Percentiles rank a stretch among this genome's conserved stretches.
Conservation (phyloP, 2,329 filamentous ascomycete genomes). For the Sclerotinia borealis region DNA sequence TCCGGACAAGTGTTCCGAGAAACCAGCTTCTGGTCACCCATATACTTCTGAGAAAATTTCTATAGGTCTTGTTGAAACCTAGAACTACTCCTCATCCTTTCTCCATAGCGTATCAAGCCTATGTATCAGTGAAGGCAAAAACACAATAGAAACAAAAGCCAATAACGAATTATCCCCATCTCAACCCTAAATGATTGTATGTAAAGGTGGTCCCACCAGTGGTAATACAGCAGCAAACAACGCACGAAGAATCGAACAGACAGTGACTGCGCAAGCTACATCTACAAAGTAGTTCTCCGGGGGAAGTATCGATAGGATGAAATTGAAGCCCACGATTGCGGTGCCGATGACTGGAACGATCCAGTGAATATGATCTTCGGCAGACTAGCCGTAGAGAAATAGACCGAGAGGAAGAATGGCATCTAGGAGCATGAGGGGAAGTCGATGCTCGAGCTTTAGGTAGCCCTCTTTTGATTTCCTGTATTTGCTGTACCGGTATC, state of each 20-base stretch:
- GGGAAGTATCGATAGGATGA: constrained; percentile 35
- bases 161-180: constrained; percentile 44
- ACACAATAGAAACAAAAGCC: constrained; percentile 41
- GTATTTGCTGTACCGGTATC: constrained; percentile 1
- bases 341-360: constrained; percentile 39
- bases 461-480: constrained; percentile 3
- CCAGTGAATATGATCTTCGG: constrained; percentile 34
- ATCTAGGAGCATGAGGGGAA: constrained; percentile 38
- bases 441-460: constrained; percentile 34
- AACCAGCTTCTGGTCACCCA: no score
- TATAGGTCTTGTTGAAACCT: background rate
- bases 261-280: constrained; percentile 35
- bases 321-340: constrained; percentile 37
- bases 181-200: constrained; percentile 35
- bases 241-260: constrained; percentile 37
- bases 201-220: constrained; percentile 42
- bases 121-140: constrained; percentile 43
- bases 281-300: constrained; percentile 42
- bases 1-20: no score
- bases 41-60: no score
- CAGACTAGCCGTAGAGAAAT: constrained; percentile 45
- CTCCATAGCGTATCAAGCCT: constrained; percentile 39
- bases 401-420: constrained; percentile 40
- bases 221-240: constrained; percentile 44
- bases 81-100: constrained; percentile 9